Conservation (phyloP, 805 yeast genomes). For the Starmera quercuum region DNA sequence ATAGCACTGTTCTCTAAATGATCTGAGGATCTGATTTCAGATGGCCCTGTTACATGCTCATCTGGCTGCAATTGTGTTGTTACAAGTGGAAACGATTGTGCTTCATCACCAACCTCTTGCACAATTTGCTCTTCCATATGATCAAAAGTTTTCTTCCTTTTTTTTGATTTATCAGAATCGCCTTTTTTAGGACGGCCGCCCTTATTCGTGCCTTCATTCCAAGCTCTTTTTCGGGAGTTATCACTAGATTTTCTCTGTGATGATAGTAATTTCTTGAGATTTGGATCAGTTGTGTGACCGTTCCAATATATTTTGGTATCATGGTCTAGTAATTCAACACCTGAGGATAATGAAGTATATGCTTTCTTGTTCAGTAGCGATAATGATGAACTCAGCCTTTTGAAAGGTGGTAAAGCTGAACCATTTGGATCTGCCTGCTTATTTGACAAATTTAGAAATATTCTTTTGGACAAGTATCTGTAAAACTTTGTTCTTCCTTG, state of each 20-base stretch:
- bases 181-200: no score
- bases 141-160: not conserved
- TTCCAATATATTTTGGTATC: no score
- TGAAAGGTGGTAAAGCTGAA: conserved; percentile 17
- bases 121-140: not conserved
- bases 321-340: no score
- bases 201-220: no score
- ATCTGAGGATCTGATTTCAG: no score
- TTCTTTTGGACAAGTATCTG: conserved; percentile 46
- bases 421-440: conserved; percentile 18
- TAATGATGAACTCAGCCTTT: no score
- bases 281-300: not conserved
- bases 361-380: conserved; percentile 17
- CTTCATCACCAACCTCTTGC: not conserved
- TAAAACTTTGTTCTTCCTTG: conserved; percentile 70
- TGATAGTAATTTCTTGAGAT: no score
- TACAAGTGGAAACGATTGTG: not conserved
- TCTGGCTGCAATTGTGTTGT: not conserved
- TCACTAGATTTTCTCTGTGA: no score
- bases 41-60: not conserved
- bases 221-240: no score
- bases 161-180: no score
- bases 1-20: not conserved
- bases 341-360: conserved; percentile 18
- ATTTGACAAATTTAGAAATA: conserved; percentile 26